These are phyloP conservation scores for Rubia balearica DNA, from an alignment of 305 asterid species.

Conservation along the genomic window DNA sequence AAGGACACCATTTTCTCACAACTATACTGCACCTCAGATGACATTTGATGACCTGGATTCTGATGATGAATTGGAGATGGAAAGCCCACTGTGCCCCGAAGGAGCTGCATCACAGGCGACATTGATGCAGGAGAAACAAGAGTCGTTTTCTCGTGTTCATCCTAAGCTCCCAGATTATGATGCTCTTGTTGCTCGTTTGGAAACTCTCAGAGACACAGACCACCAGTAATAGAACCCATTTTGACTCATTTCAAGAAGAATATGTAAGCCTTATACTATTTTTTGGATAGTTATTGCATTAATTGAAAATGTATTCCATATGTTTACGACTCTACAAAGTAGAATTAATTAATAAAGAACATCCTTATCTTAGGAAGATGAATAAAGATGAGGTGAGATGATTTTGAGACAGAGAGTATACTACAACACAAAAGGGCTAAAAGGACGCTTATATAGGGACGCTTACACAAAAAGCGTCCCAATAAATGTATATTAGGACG, in stretches of 20 bases:
- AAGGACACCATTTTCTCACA: not conserved
- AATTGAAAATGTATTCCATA: no score
- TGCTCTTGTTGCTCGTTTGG: constrained; percentile 76
- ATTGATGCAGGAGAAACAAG: constrained; percentile 8
- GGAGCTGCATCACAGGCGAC: constrained; percentile 55
- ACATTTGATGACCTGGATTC: not conserved
- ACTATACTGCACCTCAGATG: not conserved
- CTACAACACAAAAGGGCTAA: no score
- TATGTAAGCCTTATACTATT: not conserved
- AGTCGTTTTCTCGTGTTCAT: constrained; percentile 47
- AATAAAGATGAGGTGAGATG: no score
- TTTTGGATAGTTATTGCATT: no score
- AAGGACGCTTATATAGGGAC: no score
- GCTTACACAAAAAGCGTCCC: no score
- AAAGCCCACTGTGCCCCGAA: constrained; percentile 22
- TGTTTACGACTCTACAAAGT: no score
- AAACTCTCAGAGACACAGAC: constrained; percentile 52
- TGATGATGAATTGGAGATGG: not conserved
- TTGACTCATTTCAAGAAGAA: not conserved
- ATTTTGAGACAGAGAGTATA: no score
- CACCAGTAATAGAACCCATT: constrained; percentile 23
- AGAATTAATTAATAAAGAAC: no score
- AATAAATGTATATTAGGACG: no score
- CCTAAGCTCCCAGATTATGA: constrained; percentile 89
- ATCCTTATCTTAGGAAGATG: no score